Percentiles rank a stretch among this genome's conserved stretches.
Conservation (phyloP, 2,329 filamentous ascomycete genomes). For the Sporothrix euskadiensis region DNA sequence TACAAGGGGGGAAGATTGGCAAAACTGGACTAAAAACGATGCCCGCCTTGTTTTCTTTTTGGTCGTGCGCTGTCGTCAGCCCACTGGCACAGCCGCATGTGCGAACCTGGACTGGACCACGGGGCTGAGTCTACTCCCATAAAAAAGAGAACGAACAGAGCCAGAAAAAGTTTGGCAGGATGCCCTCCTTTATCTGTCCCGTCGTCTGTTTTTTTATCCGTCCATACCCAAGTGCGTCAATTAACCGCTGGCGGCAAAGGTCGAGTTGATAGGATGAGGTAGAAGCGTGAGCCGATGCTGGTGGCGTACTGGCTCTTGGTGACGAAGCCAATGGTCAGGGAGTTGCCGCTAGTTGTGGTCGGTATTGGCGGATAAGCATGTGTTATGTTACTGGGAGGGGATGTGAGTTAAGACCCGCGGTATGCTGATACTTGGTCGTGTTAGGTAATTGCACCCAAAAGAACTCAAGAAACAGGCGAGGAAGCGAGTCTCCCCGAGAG, state of each 20-base stretch:
- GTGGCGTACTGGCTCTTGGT: conserved; percentile 44
- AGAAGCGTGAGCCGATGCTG: conserved; percentile 43
- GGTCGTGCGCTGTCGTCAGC: background rate
- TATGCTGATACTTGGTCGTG: background rate
- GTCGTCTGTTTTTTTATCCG: background rate
- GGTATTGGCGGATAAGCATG: conserved; percentile 2
- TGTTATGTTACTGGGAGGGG: background rate
- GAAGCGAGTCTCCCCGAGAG: background rate
- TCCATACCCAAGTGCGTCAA: conserved; percentile 1
- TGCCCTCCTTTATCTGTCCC: too few relatives aligned
- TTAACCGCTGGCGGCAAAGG: conserved; percentile 33
- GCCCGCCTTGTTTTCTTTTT: background rate
- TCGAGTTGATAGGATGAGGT: conserved; percentile 40
- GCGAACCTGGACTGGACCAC: background rate
- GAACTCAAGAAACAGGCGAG: too few relatives aligned
- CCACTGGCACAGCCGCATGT: background rate
- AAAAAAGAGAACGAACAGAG: background rate
- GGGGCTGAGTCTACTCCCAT: background rate
- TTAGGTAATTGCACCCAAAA: background rate
- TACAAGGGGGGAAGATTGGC: background rate
- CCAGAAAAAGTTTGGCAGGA: background rate
- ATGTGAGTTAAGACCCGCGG: background rate
- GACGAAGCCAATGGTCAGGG: conserved; percentile 51
- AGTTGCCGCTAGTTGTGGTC: conserved; percentile 42
- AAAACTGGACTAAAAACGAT: background rate